These are phyloP conservation scores for Scedosporium boydii DNA, from an alignment of 2,329 filamentous ascomycete genomes.

Conservation along the genomic window DNA sequence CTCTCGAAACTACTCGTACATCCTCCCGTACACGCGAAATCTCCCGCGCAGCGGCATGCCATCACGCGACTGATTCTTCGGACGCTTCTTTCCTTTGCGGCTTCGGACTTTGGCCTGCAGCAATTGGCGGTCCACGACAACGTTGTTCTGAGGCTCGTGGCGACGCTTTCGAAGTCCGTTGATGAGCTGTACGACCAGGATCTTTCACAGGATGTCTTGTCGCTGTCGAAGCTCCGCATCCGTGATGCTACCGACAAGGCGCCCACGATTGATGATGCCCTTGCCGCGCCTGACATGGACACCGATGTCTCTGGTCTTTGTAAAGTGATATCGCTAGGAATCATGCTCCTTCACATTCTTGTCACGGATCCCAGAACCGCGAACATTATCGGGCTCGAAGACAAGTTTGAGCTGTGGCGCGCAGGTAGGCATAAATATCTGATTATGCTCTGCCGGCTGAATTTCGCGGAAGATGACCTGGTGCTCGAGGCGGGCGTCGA, in stretches of 20 bases:
- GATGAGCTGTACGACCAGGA: conserved; percentile 61
- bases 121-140: conserved; percentile 60
- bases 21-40: conserved; percentile 21
- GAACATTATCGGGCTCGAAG: conserved; percentile 49
- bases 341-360: conserved; percentile 41
- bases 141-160: conserved; percentile 65
- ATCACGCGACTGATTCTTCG: conserved; percentile 38
- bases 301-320: conserved; percentile 24
- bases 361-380: conserved; percentile 38
- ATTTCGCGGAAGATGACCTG: conserved; percentile 70
- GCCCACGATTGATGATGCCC: conserved; percentile 5
- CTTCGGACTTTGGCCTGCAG: conserved; percentile 50
- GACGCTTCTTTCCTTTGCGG: conserved; percentile 50
- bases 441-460: conserved; percentile 70
- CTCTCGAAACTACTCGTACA: conserved; percentile 54
- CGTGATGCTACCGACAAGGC: neutral
- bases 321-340: conserved; percentile 36
- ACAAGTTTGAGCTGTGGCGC: conserved; percentile 59
- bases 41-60: conserved; percentile 28
- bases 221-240: conserved; percentile 13
- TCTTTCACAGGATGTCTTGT: conserved; percentile 28
- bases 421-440: conserved; percentile 76
- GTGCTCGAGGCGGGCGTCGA: conserved; percentile 70
- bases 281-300: neutral
- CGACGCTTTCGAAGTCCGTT: conserved; percentile 53